These are phyloP conservation scores for Lentinula edodes DNA, from an alignment of 768 basidiomycete genomes.

Conservation along the genomic window DNA sequence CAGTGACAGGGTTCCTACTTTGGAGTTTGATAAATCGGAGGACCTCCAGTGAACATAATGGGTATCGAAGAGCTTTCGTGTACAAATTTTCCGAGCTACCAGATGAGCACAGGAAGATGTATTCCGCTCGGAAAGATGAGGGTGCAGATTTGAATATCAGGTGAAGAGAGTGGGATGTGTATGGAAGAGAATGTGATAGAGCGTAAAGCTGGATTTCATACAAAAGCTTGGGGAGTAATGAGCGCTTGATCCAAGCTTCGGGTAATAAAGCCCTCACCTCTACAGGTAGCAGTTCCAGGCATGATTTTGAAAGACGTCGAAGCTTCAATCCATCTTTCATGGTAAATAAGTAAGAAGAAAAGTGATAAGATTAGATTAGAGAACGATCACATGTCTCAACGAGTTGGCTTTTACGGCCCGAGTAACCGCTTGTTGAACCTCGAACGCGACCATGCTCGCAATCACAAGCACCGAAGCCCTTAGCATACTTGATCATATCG, in stretches of 20 bases:
- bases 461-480: conserved; percentile 44
- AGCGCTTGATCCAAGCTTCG: not conserved
- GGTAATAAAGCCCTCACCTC: not conserved
- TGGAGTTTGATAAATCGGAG: conserved; percentile 36
- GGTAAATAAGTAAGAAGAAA: not conserved
- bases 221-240: conserved; percentile 50
- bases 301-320: not conserved
- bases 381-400: not conserved
- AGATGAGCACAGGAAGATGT: conserved; percentile 39
- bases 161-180: conserved; percentile 47
- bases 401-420: not conserved
- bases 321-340: not conserved
- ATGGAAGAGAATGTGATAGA: conserved; percentile 58
- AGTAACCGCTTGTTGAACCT: not conserved
- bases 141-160: conserved; percentile 52
- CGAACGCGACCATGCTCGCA: conserved; percentile 37
- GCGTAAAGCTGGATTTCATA: conserved; percentile 74
- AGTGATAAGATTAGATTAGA: not conserved
- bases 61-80: conserved; percentile 54
- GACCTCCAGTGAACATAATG: conserved; percentile 51
- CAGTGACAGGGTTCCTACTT: conserved; percentile 17
- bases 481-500: conserved; percentile 38
- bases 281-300: not conserved
- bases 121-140: conserved; percentile 56
- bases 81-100: conserved; percentile 22